phyloP scores from a whole-genome alignment of 1,284 basidiomycete species.

The Anthracocystis panici-leucophaei region DNA sequence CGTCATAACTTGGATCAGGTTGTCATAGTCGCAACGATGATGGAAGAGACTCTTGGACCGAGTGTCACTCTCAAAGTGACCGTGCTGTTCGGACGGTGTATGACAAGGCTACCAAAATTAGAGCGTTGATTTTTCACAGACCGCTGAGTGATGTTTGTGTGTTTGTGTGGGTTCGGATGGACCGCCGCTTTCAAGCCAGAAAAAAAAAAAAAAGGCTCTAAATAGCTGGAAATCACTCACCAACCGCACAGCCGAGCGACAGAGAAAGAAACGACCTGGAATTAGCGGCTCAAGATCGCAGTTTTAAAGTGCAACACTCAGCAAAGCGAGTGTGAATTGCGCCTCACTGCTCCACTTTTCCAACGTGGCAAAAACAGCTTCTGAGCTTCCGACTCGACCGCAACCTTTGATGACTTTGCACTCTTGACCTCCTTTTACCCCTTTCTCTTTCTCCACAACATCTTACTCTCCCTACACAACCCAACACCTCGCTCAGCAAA shows the following conservation, averaged over 20 bases:
- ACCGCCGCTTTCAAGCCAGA: background rate
- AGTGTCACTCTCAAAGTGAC: background rate
- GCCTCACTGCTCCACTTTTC: constrained; percentile 11
- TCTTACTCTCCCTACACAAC: background rate
- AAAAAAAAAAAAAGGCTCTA: too few relatives aligned
- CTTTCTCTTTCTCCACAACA: background rate
- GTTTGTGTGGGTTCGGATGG: background rate
- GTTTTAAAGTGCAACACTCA: background rate
- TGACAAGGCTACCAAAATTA: background rate
- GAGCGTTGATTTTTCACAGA: constrained; percentile 1
- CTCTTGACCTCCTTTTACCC: background rate
- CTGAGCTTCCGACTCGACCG: too few relatives aligned
- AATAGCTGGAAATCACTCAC: constrained; percentile 2
- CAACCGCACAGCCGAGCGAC: constrained; percentile 2
- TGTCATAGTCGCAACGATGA: background rate
- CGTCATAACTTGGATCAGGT: too few relatives aligned
- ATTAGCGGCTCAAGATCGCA: background rate
- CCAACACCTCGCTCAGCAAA: background rate
- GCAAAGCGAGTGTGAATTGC: background rate
- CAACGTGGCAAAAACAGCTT: background rate
- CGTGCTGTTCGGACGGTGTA: background rate
- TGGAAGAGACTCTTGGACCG: background rate
- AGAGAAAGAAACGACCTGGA: too few relatives aligned
- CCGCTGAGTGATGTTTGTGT: background rate
- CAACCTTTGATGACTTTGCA: constrained; percentile 4